phyloP scores from a whole-genome alignment of 306 rosid genomes.

The Inga oerstediana region DNA sequence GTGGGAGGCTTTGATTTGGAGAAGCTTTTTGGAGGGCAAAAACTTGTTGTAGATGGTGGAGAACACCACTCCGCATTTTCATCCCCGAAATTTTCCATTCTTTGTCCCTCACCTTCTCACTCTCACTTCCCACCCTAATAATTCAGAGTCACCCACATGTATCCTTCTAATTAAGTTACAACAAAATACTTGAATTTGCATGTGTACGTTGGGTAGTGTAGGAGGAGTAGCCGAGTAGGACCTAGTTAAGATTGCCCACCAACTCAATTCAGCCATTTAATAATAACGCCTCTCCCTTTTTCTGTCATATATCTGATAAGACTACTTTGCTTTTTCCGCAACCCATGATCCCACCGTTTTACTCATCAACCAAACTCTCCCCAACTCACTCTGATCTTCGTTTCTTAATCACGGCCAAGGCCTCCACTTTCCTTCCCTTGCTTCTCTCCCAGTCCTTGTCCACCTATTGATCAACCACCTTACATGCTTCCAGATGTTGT shows the following conservation, averaged over 20 bases:
- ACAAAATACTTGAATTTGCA: neutral
- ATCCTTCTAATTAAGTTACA: neutral
- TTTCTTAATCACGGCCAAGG: neutral
- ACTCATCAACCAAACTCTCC: neutral
- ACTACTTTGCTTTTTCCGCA: neutral
- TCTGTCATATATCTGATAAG: neutral
- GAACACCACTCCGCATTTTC: conserved; percentile 79
- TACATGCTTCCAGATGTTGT: too few relatives aligned
- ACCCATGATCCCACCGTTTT: neutral
- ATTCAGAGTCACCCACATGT: conserved; percentile 3
- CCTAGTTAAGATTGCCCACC: neutral
- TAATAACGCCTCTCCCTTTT: neutral
- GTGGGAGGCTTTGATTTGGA: neutral
- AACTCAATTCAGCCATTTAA: neutral
- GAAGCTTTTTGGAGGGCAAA: conserved; percentile 1
- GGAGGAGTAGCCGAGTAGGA: neutral
- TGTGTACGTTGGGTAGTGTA: neutral
- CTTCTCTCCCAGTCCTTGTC: neutral
- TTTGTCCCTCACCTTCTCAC: neutral
- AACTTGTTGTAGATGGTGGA: conserved; percentile 33
- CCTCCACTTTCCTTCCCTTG: neutral
- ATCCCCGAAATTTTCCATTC: conserved; percentile 38
- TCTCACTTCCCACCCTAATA: conserved; percentile 1
- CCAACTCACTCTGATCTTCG: neutral
- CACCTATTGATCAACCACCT: neutral